Percentiles rank a stretch among this genome's conserved stretches.
phyloP scores from a whole-genome alignment of 257 asterid species.

The Penstemon eatonii region DNA sequence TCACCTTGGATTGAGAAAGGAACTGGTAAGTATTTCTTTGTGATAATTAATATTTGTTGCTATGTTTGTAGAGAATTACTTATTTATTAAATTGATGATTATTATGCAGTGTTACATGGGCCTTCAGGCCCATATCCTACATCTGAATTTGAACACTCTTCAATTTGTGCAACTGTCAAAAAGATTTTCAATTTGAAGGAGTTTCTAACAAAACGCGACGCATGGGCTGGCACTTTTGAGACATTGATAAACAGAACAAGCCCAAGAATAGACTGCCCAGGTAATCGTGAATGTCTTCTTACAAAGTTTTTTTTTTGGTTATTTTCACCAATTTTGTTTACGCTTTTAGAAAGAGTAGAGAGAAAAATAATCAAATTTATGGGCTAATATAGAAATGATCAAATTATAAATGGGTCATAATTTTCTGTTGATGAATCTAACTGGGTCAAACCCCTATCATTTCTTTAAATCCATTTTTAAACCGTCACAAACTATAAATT shows the following conservation, averaged over 20 bases:
- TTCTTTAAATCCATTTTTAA: too few relatives aligned
- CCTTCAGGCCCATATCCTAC: constrained; percentile 63
- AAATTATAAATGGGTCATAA: too few relatives aligned
- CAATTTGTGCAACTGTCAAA: constrained; percentile 69
- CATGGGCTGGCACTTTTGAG: constrained; percentile 82
- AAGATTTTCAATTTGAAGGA: constrained; percentile 57
- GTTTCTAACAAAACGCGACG: constrained; percentile 64
- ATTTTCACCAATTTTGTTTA: too few relatives aligned
- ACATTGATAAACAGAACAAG: constrained; percentile 35
- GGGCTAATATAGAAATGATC: too few relatives aligned
- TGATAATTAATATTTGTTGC: too few relatives aligned
- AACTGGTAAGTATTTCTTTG: constrained; percentile 46
- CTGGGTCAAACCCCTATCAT: too few relatives aligned
- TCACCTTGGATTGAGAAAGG: constrained; percentile 82
- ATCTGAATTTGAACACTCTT: constrained; percentile 74
- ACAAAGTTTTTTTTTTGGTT: too few relatives aligned
- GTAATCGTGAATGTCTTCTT: constrained; percentile 24
- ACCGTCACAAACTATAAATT: too few relatives aligned
- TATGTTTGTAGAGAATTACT: too few relatives aligned
- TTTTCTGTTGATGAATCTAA: too few relatives aligned
- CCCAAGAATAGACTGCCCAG: constrained; percentile 73
- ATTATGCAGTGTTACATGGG: constrained; percentile 55
- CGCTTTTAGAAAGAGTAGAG: too few relatives aligned
- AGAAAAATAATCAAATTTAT: too few relatives aligned
- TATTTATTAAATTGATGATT: neutral